Percentiles rank a stretch among this genome's conserved stretches.
Conservation (phyloP, 2,329 filamentous ascomycete species). For the Calonectria multiphialidica region DNA sequence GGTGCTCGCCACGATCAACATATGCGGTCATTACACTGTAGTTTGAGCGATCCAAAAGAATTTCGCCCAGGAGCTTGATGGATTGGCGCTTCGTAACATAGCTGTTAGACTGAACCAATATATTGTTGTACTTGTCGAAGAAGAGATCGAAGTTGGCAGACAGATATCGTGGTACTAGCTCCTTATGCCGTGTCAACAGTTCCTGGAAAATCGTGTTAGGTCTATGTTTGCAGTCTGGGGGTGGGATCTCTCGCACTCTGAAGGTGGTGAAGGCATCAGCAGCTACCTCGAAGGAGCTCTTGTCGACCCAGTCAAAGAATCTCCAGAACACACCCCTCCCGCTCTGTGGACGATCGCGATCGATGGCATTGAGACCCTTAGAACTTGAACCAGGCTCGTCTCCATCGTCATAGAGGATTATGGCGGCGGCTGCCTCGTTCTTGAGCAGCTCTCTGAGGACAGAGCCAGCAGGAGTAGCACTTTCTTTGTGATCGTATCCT, state of each 20-base stretch:
- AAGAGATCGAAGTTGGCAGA: conserved; percentile 92
- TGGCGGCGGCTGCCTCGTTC: conserved; percentile 88
- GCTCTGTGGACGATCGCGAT: conserved; percentile 79
- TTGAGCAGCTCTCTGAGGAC: conserved; percentile 91
- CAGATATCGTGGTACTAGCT: conserved; percentile 88
- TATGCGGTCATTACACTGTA: conserved; percentile 99
- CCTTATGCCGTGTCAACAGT: conserved; percentile 93
- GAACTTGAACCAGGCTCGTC: conserved; percentile 76
- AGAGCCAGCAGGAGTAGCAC: conserved; percentile 90
- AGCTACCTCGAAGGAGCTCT: conserved; percentile 94
- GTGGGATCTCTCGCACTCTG: conserved; percentile 69
- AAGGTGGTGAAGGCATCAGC: conserved; percentile 99
- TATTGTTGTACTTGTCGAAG: conserved; percentile 90
- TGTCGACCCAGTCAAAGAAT: conserved; percentile 98
- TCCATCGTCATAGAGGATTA: conserved; percentile 94
- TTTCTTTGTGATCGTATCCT: conserved; percentile 91
- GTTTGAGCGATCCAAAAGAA: conserved; percentile 93
- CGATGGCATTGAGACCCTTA: conserved; percentile 83
- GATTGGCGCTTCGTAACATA: conserved; percentile 99
- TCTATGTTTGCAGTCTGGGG: background rate
- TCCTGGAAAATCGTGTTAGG: conserved; percentile 68
- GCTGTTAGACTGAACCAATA: conserved; percentile 89
- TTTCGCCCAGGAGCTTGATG: conserved; percentile 96
- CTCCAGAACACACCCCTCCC: conserved; percentile 94
- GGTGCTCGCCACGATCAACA: conserved; percentile 92